These are phyloP conservation scores for Thielaviopsis cerberus DNA, from an alignment of 2,329 filamentous ascomycete species.

Conservation along the genomic window DNA sequence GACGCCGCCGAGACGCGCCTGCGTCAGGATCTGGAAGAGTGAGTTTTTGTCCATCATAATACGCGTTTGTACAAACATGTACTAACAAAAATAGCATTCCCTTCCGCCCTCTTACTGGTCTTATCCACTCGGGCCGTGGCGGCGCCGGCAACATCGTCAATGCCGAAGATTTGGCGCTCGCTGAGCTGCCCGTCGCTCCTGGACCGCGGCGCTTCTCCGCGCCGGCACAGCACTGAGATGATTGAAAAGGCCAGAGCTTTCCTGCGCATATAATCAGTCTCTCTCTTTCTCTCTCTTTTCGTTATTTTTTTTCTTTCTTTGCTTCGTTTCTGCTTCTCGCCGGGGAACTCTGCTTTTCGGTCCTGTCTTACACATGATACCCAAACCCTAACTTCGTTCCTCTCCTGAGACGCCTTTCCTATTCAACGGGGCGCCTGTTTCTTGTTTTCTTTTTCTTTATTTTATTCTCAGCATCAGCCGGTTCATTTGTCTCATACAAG, in stretches of 20 bases:
- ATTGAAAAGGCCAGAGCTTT: slow-evolving; percentile 7
- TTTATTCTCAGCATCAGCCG: not conserved
- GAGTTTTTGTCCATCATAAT: no score
- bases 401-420: not conserved
- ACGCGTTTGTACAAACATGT: no score
- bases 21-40: slow-evolving; percentile 67
- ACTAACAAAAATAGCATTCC: slow-evolving; percentile 32
- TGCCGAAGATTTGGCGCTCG: slow-evolving; percentile 18
- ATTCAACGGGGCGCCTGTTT: not conserved
- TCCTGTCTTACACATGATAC: not conserved
- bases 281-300: not conserved
- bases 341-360: not conserved
- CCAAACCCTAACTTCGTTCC: not conserved
- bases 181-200: slow-evolving; percentile 21
- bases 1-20: slow-evolving; percentile 57
- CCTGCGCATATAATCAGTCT: slow-evolving; percentile 9
- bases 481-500: not conserved
- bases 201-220: slow-evolving; percentile 13
- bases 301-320: slow-evolving; percentile 2
- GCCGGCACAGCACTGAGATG: slow-evolving; percentile 22
- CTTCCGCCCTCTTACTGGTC: slow-evolving; percentile 37
- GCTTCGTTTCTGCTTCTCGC: not conserved
- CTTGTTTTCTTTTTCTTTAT: not conserved
- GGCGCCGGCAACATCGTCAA: slow-evolving; percentile 54
- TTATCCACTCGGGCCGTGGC: slow-evolving; percentile 52